A percentile compares a stretch with the other conserved stretches of the same genome.
These are phyloP conservation scores for Ottelia alismoides DNA, from an alignment of 106 monocot genomes.

Conservation along the genomic window DNA sequence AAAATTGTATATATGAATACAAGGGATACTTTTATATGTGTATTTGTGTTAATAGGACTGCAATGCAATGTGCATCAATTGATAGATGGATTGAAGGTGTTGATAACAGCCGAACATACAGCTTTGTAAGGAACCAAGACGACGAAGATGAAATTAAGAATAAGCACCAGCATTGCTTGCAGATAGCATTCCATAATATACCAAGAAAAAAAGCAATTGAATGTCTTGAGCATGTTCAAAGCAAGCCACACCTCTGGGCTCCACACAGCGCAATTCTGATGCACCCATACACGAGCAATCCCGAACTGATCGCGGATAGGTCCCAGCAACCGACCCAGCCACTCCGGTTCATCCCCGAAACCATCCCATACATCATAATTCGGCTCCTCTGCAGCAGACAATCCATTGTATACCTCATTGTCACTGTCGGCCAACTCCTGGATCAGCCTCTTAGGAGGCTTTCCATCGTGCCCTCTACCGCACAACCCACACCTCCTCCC, in stretches of 20 bases:
- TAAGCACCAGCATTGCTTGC: no score
- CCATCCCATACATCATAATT: conserved; percentile 93
- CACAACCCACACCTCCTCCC: conserved; percentile 85
- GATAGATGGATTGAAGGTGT: no score
- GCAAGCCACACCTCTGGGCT: conserved; percentile 86
- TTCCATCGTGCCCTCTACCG: conserved; percentile 76
- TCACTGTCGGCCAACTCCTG: conserved; percentile 66
- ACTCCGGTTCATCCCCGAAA: conserved; percentile 85
- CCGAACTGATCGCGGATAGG: conserved; percentile 73
- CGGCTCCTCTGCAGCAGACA: conserved; percentile 71
- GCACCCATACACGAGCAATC: conserved; percentile 93
- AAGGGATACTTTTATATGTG: no score
- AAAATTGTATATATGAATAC: no score
- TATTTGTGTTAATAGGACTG: no score
- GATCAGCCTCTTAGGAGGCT: conserved; percentile 59
- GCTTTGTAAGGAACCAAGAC: no score
- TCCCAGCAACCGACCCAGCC: conserved; percentile 84
- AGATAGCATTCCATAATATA: no score
- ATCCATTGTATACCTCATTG: conserved; percentile 66
- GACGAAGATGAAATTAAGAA: no score
- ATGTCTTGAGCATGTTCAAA: no score
- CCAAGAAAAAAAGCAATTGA: no score
- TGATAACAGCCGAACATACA: no score
- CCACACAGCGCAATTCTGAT: conserved; percentile 95
- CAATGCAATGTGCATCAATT: no score